Percentiles rank a stretch among this genome's conserved stretches.
These are phyloP conservation scores for Trametes hirsuta DNA, from an alignment of 1,284 basidiomycete genomes.

Conservation along the genomic window DNA sequence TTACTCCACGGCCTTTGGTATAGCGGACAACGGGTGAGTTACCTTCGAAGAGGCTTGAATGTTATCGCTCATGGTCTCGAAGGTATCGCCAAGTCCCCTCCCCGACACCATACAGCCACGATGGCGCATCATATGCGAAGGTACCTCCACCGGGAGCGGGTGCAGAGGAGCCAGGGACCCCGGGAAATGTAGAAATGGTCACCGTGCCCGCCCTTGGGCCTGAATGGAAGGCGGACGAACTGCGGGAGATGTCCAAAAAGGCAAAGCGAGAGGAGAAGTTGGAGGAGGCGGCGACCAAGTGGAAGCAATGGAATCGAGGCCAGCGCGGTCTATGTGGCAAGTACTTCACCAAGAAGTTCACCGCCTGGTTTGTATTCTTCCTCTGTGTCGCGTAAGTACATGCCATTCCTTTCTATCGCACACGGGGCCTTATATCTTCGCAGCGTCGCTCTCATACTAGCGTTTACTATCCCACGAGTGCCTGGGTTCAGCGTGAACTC, in stretches of 20 bases:
- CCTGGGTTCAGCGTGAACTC: slow-evolving; percentile 69
- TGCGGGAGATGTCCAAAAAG: slow-evolving; percentile 73
- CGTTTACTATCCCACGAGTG: slow-evolving; percentile 79
- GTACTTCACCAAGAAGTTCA: slow-evolving; percentile 72
- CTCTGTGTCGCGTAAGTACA: slow-evolving; percentile 64
- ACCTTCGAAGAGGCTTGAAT: slow-evolving; percentile 7
- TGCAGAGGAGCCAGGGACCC: slow-evolving; percentile 40
- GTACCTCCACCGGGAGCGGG: slow-evolving; percentile 30
- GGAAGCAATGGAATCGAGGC: slow-evolving; percentile 34
- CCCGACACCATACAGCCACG: slow-evolving; percentile 27
- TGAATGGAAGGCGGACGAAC: slow-evolving; percentile 82
- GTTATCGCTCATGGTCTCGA: slow-evolving; percentile 1
- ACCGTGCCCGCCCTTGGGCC: slow-evolving; percentile 87
- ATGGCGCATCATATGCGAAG: slow-evolving; percentile 19
- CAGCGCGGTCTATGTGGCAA: slow-evolving; percentile 60
- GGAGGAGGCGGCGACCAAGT: slow-evolving; percentile 53
- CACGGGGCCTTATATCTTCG: background rate
- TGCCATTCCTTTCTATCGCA: background rate
- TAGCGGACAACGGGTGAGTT: slow-evolving; percentile 42
- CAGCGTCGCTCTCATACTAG: slow-evolving; percentile 72
- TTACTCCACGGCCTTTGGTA: slow-evolving; percentile 67
- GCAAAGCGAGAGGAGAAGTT: slow-evolving; percentile 61
- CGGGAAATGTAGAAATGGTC: slow-evolving; percentile 73
- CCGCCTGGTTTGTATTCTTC: slow-evolving; percentile 71
- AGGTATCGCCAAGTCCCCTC: slow-evolving; percentile 61